Percentiles rank a stretch among this genome's conserved stretches.
Conservation (phyloP, 495 filamentous ascomycete genomes). For the Xylaria curta region DNA sequence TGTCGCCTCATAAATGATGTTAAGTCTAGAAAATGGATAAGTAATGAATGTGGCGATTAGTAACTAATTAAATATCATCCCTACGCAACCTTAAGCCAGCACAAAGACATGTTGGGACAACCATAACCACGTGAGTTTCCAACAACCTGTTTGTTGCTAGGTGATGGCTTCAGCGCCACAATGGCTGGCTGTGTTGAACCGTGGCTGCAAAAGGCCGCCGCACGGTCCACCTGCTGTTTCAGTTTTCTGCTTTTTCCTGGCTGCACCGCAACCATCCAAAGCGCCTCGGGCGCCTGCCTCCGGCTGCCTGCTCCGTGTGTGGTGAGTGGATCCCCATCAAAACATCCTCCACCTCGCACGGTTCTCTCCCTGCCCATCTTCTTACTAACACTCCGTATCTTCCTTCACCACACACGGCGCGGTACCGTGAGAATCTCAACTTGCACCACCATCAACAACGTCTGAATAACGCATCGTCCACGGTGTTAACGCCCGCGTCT, state of each 20-base stretch:
- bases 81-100: background rate
- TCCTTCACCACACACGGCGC: constrained; percentile 27
- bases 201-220: constrained; percentile 8
- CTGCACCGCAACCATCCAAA: background rate
- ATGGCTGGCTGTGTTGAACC: background rate
- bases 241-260: background rate
- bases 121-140: no score
- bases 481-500: constrained; percentile 26
- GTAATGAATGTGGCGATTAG: background rate
- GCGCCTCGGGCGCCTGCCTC: background rate
- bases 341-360: constrained; percentile 24
- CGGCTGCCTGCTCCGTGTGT: constrained; percentile 22
- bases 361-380: constrained; percentile 12
- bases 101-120: background rate
- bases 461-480: constrained; percentile 29
- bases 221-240: constrained; percentile 3
- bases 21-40: background rate
- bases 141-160: no score
- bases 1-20: background rate
- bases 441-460: constrained; percentile 28
- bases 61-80: background rate
- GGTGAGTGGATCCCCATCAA: constrained; percentile 25
- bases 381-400: constrained; percentile 16
- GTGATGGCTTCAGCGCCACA: no score
- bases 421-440: constrained; percentile 30